Percentiles rank a stretch among this genome's conserved stretches.
Conservation (phyloP, 306 rosid genomes). For the Cucurbita moschata region DNA sequence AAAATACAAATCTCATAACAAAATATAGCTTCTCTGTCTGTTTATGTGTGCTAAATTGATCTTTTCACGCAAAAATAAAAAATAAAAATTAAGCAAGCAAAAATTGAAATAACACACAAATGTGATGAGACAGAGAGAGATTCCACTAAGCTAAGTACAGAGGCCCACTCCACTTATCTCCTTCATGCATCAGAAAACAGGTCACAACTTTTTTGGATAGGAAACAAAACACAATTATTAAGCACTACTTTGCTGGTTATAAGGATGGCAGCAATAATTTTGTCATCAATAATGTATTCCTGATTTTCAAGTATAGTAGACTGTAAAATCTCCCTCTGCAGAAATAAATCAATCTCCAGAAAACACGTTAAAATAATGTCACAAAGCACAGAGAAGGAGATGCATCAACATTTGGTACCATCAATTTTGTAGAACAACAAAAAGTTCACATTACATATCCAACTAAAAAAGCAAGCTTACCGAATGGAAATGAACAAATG, state of each 20-base stretch:
- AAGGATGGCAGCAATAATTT: background rate
- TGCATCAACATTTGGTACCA: background rate
- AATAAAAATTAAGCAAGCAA: background rate
- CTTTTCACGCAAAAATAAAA: background rate
- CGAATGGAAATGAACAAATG: constrained; percentile 93
- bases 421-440: background rate
- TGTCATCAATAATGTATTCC: background rate
- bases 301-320: background rate
- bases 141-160: background rate
- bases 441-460: background rate
- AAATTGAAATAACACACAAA: background rate
- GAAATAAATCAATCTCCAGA: background rate
- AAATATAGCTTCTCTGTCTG: background rate
- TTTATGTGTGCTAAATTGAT: background rate
- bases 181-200: background rate
- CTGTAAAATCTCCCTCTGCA: background rate
- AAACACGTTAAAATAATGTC: background rate
- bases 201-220: background rate
- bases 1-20: background rate
- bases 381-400: background rate
- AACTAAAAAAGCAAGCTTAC: constrained; percentile 26
- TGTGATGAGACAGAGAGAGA: background rate
- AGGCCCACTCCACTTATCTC: background rate
- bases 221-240: background rate
- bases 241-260: background rate